A percentile compares a stretch with the other conserved stretches of the same genome.
These are phyloP conservation scores for Venturia effusa DNA, from an alignment of 2,329 filamentous ascomycete species.

Conservation along the genomic window DNA sequence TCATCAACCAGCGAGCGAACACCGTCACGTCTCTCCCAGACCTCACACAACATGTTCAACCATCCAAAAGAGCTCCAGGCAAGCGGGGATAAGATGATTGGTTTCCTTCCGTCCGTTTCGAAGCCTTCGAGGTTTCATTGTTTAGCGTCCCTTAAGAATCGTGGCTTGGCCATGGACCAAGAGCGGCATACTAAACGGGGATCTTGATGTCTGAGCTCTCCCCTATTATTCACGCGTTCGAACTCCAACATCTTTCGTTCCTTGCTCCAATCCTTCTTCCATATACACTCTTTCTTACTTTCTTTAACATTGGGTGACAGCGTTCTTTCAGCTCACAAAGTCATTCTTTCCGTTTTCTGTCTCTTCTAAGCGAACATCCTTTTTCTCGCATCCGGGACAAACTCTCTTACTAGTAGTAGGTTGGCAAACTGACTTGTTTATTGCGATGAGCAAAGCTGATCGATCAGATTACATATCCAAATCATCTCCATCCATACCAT, in stretches of 20 bases:
- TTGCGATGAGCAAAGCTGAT: not conserved
- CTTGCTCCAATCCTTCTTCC: not conserved
- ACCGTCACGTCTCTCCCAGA: not conserved
- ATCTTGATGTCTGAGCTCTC: not conserved
- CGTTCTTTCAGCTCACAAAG: not conserved
- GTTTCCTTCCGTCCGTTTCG: not conserved
- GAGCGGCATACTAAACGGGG: not conserved
- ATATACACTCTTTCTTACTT: not conserved
- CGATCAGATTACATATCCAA: not conserved
- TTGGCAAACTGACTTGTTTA: not conserved
- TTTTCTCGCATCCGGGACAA: not conserved
- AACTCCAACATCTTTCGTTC: not conserved
- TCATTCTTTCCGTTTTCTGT: not conserved
- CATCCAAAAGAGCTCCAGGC: no score
- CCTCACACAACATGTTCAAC: not conserved
- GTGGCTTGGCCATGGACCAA: not conserved
- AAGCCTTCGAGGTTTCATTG: not conserved
- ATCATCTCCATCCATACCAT: not conserved
- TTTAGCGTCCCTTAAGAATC: not conserved
- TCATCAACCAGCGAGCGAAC: not conserved
- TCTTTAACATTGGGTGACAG: not conserved
- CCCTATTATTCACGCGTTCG: not conserved
- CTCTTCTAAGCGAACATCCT: not conserved
- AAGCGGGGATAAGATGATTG: not conserved
- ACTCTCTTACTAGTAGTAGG: not conserved